Percentiles rank a stretch among this genome's conserved stretches.
Evolutionary conservation across 2,329 filamentous ascomycete genomes (phyloP).

Genomic region (Pestalotiopsis sp.): DNA sequence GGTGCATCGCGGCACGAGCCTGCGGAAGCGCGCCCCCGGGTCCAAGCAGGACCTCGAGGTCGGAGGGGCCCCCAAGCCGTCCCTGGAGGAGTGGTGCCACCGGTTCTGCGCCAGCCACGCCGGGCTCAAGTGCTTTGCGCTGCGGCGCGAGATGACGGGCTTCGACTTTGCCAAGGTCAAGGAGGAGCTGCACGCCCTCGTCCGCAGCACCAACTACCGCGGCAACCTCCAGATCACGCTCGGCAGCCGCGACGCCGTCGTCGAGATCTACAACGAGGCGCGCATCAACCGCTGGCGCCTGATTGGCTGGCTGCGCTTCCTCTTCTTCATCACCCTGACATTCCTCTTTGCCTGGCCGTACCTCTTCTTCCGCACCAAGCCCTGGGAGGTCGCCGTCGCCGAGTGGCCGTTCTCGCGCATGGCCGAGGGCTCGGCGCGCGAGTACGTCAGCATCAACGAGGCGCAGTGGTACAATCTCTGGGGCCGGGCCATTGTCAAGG

Average conservation of each 20-base stretch:
- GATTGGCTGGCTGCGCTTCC: slow-evolving; percentile 62
- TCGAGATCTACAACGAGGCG: slow-evolving; percentile 68
- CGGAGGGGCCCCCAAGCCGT: slow-evolving; percentile 38
- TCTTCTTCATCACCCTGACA: slow-evolving; percentile 69
- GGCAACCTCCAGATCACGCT: slow-evolving; percentile 64
- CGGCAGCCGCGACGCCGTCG: slow-evolving; percentile 55
- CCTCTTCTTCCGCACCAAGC: slow-evolving; percentile 67
- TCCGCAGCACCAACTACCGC: slow-evolving; percentile 69
- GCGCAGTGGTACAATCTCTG: slow-evolving; percentile 67
- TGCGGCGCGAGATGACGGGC: slow-evolving; percentile 58
- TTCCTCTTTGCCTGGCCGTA: slow-evolving; percentile 74
- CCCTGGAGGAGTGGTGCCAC: slow-evolving; percentile 67
- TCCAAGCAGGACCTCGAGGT: slow-evolving; percentile 47
- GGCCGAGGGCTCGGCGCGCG: slow-evolving; percentile 37
- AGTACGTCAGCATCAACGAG: slow-evolving; percentile 58
- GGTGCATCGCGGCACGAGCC: slow-evolving; percentile 66
- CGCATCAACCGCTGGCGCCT: slow-evolving; percentile 67
- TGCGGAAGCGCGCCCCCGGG: slow-evolving; percentile 40
- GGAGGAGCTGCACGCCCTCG: slow-evolving; percentile 55
- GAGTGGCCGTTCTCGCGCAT: slow-evolving; percentile 60
- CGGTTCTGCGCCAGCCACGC: slow-evolving; percentile 64
- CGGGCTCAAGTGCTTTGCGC: slow-evolving; percentile 58
- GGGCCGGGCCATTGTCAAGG: slow-evolving; percentile 60
- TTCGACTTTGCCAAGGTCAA: slow-evolving; percentile 61
- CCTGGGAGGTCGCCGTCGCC: slow-evolving; percentile 65